A percentile compares a stretch with the other conserved stretches of the same genome.
Evolutionary conservation across 306 rosid genomes (phyloP).

Genomic region (Boehmeria nivea): DNA sequence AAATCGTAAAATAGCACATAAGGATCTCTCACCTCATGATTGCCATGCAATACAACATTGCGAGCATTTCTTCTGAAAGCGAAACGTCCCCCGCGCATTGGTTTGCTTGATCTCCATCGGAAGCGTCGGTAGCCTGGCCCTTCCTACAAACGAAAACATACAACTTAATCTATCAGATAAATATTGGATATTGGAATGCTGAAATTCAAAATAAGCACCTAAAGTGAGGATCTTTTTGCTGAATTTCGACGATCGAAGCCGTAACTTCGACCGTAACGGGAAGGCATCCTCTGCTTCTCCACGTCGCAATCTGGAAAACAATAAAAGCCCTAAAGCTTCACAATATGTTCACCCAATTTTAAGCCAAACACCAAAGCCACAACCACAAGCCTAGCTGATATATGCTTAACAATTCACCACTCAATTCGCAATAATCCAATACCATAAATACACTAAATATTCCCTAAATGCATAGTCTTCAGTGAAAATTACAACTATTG

Average conservation of each 20-base stretch:
- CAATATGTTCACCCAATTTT: not conserved
- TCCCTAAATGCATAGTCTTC: not conserved
- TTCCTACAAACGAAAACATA: slow-evolving; percentile 18
- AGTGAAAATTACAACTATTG: not conserved
- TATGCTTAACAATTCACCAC: not conserved
- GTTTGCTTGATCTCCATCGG: slow-evolving; percentile 24
- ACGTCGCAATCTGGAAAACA: slow-evolving; percentile 54
- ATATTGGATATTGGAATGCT: not conserved
- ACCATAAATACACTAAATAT: not conserved
- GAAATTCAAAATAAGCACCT: slow-evolving; percentile 32
- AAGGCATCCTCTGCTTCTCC: slow-evolving; percentile 84
- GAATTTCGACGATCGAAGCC: slow-evolving; percentile 67
- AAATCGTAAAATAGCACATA: too few species aligned
- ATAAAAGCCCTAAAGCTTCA: not conserved
- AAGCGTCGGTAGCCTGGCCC: slow-evolving; percentile 14
- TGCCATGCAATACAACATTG: slow-evolving; percentile 77
- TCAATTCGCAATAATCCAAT: not conserved
- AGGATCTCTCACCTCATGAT: slow-evolving; percentile 59
- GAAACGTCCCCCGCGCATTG: slow-evolving; percentile 24
- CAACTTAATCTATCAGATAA: not conserved
- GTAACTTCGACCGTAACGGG: slow-evolving; percentile 71
- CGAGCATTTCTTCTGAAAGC: slow-evolving; percentile 66
- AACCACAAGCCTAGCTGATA: not conserved
- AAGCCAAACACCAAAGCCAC: not conserved
- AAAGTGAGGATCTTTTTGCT: slow-evolving; percentile 52